phyloP scores from a whole-genome alignment of 2,329 filamentous ascomycete species.

The Colletotrichum sp. region DNA sequence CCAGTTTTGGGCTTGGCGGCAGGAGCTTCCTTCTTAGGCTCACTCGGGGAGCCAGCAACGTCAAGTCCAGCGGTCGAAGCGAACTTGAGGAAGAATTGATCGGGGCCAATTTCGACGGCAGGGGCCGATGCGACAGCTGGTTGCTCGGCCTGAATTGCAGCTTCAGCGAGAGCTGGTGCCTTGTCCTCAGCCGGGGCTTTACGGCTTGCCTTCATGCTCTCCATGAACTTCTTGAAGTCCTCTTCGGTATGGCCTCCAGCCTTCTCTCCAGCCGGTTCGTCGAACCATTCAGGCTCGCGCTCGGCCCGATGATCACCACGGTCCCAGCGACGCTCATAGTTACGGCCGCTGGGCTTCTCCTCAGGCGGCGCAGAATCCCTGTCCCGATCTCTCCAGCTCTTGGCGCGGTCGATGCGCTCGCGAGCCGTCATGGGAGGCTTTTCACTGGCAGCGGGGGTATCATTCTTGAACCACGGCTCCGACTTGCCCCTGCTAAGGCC shows the following conservation, averaged over 20 bases:
- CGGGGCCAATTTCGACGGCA: constrained; percentile 70
- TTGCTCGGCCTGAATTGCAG: constrained; percentile 52
- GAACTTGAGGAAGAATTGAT: constrained; percentile 77
- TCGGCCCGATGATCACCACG: constrained; percentile 67
- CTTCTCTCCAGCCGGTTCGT: constrained; percentile 73
- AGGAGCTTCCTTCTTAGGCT: constrained; percentile 45
- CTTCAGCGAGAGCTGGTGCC: constrained; percentile 35
- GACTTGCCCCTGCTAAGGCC: constrained; percentile 68
- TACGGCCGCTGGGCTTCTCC: constrained; percentile 62
- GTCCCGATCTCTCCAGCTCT: constrained; percentile 66
- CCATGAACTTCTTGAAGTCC: constrained; percentile 95
- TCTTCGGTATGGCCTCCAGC: constrained; percentile 79
- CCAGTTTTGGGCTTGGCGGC: constrained; percentile 58
- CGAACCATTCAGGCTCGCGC: constrained; percentile 91
- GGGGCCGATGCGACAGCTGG: constrained; percentile 64
- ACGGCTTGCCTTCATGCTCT: constrained; percentile 79
- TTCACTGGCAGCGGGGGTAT: constrained; percentile 38
- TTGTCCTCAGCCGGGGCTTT: constrained; percentile 42
- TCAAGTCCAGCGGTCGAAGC: constrained; percentile 45
- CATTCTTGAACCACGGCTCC: constrained; percentile 78
- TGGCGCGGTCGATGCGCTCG: constrained; percentile 62
- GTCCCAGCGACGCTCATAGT: constrained; percentile 58
- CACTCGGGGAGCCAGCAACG: constrained; percentile 54
- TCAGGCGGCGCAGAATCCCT: constrained; percentile 39
- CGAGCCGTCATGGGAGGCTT: constrained; percentile 43